A percentile compares a stretch with the other conserved stretches of the same genome.
phyloP scores from a whole-genome alignment of 192 early-diverging fungal species.

The Jimgerdemannia flammicorona region DNA sequence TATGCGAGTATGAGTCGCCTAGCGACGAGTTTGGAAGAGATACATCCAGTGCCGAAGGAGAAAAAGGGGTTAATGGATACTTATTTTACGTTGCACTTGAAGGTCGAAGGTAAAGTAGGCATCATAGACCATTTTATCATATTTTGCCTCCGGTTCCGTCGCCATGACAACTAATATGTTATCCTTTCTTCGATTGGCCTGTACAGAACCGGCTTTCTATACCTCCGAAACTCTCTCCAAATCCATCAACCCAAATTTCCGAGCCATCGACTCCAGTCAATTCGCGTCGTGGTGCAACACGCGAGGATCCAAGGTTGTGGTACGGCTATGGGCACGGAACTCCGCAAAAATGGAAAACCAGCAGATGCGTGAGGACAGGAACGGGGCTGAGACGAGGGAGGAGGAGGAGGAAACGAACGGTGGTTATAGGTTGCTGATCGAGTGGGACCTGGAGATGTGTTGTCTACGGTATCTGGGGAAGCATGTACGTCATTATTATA shows the following conservation, averaged over 20 bases:
- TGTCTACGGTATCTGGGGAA: constrained; percentile 37
- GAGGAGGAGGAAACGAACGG: background rate
- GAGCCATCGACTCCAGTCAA: constrained; percentile 8
- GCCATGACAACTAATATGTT: too few species aligned
- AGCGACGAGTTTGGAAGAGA: background rate
- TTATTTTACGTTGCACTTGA: constrained; percentile 36
- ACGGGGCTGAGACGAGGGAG: background rate
- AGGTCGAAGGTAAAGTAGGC: constrained; percentile 20
- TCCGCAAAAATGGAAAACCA: constrained; percentile 11
- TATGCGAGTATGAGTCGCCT: background rate
- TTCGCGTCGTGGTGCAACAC: constrained; percentile 19
- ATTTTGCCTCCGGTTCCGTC: too few species aligned
- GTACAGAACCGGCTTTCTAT: constrained; percentile 18
- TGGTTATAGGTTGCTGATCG: constrained; percentile 27
- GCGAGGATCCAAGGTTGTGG: constrained; percentile 8
- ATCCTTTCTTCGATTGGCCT: background rate
- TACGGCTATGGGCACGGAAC: constrained; percentile 23
- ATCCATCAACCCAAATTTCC: constrained; percentile 28
- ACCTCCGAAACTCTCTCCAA: constrained; percentile 30
- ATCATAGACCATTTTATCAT: background rate
- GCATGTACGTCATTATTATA: constrained; percentile 20
- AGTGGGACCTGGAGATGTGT: constrained; percentile 46
- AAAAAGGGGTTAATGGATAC: constrained; percentile 33
- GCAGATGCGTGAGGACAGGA: background rate
- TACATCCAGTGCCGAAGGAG: background rate